phyloP scores from a whole-genome alignment of 2,329 filamentous ascomycete genomes.

The Leptographium galeiforme region DNA sequence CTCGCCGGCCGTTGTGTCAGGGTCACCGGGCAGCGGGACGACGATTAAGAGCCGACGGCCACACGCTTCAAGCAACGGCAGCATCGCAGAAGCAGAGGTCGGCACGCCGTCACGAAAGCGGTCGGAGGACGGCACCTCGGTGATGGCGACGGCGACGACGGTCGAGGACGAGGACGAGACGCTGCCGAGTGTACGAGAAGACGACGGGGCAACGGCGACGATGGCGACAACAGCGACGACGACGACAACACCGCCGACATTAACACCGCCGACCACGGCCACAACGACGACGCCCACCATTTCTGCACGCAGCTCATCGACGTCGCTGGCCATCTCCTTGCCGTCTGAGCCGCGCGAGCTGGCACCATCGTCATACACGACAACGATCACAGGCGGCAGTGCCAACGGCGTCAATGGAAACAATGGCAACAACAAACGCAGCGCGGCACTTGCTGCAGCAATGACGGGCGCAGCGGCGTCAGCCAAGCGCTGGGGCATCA shows the following conservation, averaged over 20 bases:
- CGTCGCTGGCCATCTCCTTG: not conserved
- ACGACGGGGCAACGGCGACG: not conserved
- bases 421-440: conserved; percentile 23
- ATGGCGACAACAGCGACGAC: conserved; percentile 12
- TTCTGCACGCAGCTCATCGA: not conserved
- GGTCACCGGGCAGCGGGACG: conserved; percentile 17
- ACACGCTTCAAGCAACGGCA: not conserved
- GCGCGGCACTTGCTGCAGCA: conserved; percentile 31
- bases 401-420: not conserved
- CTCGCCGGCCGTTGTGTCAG: conserved; percentile 23
- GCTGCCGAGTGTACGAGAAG: not conserved
- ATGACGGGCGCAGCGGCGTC: conserved; percentile 41
- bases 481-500: conserved; percentile 46
- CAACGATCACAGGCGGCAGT: not conserved
- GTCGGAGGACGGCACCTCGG: conserved; percentile 15
- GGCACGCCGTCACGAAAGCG: conserved; percentile 9
- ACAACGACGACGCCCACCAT: not conserved
- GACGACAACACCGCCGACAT: conserved; percentile 6
- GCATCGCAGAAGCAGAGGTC: conserved; percentile 42
- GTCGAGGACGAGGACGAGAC: conserved; percentile 17
- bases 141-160: conserved; percentile 50
- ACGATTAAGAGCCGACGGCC: conserved; percentile 24
- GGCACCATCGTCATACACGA: not conserved
- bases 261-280: not conserved
- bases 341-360: not conserved